A percentile compares a stretch with the other conserved stretches of the same genome.
Conservation (phyloP, 177 flowering plant genomes). For the Telopea speciosissima region DNA sequence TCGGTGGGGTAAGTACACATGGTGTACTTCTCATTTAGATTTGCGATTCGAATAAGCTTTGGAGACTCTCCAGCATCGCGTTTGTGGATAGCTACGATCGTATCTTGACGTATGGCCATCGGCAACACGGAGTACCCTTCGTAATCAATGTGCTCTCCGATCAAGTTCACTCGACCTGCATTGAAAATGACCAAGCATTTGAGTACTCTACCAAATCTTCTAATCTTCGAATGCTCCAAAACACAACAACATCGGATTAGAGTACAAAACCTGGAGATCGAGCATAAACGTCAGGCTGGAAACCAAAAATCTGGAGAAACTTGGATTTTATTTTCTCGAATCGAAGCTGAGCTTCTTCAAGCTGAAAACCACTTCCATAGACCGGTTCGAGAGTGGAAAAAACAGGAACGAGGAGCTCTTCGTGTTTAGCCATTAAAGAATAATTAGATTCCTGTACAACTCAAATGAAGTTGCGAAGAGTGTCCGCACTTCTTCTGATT, state of each 20-base stretch:
- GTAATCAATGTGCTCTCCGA: slow-evolving; percentile 63
- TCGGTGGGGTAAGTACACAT: slow-evolving; percentile 86
- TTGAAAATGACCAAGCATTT: too few relatives aligned
- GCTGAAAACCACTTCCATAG: slow-evolving; percentile 63
- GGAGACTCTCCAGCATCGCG: slow-evolving; percentile 30
- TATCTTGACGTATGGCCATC: slow-evolving; percentile 94
- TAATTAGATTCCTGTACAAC: too few relatives aligned
- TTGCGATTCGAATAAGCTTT: slow-evolving; percentile 61
- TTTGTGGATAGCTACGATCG: slow-evolving; percentile 76
- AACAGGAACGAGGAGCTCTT: slow-evolving; percentile 61
- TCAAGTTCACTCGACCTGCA: background rate
- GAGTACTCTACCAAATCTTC: background rate
- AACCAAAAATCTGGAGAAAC: slow-evolving; percentile 52
- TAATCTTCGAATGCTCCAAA: background rate
- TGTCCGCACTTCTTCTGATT: too few relatives aligned
- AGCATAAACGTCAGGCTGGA: slow-evolving; percentile 58
- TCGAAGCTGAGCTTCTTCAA: slow-evolving; percentile 68
- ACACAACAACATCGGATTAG: background rate
- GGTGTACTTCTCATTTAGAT: slow-evolving; percentile 70
- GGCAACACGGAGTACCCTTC: slow-evolving; percentile 99
- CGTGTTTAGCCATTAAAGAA: slow-evolving; percentile 64
- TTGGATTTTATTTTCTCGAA: slow-evolving; percentile 51
- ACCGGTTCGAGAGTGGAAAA: slow-evolving; percentile 56
- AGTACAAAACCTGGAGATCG: slow-evolving; percentile 68
- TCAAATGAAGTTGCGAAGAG: too few relatives aligned